Evolutionary conservation across 352 stramenopile species (phyloP), one percentile per base, ranked within the genome.

Genomic region (Globisporangium canariense): DNA sequence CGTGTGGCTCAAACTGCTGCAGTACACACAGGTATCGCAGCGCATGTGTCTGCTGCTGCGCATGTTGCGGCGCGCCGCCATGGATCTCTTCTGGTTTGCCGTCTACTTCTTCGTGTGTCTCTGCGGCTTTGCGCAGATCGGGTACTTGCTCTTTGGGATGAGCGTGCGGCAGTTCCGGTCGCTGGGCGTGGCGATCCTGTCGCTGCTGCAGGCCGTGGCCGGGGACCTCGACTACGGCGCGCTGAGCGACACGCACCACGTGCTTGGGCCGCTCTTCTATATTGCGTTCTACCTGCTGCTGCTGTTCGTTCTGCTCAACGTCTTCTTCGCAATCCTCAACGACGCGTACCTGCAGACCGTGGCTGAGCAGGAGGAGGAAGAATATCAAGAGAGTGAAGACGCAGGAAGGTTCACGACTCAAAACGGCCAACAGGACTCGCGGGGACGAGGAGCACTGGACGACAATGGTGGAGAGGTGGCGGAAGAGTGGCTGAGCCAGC

Each of bases 271-370:
- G 52, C 60, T 91, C 5, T 93, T 85, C 67, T 93, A 88, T 62
- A 73, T 90, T 25, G 53, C 73, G 51, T 93, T 86, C 66, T 93
- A 91, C 65, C 58, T 91, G 49, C 58, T 91, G 45, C 58, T 93
- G 55, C 58, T 91, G 47, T 66, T 93, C 9, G 77, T 93, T 16
- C 50, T 89, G 49, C 72, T 90, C 59, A 93, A 93, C 45, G 78
- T 93, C 9, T 90, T 91, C 49, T 68, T 88, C 7, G 82, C 83
- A 28, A 89, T 93, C 43, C 64, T 93, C 13, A 90, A 90, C 38
- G 84, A 91, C 62, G 82, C 83, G 34, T 93, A 90, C 60, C 64
- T 86, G 53, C 81, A 90, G 60, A 90, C 81, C 2, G 62, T 88
- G n/a, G 76, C 73, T 1, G 80, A 89, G 40, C 73, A 88, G 66